Conservation (phyloP, 2,329 filamentous ascomycete genomes). For the Ascochyta pisi region DNA sequence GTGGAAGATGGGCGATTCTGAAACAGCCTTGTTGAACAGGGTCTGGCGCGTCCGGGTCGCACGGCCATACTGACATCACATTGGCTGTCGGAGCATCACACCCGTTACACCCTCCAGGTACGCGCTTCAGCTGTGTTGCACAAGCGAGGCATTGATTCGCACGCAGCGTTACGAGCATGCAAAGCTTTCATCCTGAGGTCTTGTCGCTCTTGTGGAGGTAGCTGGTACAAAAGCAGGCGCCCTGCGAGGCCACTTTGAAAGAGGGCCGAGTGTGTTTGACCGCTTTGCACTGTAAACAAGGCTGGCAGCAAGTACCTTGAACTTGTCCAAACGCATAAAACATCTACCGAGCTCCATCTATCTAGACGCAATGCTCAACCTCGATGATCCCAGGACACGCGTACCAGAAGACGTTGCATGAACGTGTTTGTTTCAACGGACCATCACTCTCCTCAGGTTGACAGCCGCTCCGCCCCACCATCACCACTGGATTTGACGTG, state of each 20-base stretch:
- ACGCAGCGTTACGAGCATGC: slow-evolving; percentile 13
- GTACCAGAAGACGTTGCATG: background rate
- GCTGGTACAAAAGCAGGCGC: slow-evolving; percentile 4
- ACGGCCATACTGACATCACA: slow-evolving; percentile 11
- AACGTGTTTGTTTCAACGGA: slow-evolving; percentile 22
- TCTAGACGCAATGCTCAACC: background rate
- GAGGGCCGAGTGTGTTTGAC: background rate
- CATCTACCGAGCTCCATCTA: background rate
- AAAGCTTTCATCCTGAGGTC: slow-evolving; percentile 5
- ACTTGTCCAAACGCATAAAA: slow-evolving; percentile 14
- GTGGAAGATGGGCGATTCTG: slow-evolving; percentile 22
- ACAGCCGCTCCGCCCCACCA: slow-evolving; percentile 5
- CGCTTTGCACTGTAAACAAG: slow-evolving; percentile 1
- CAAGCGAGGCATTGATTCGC: slow-evolving; percentile 15
- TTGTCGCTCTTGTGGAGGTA: slow-evolving; percentile 6
- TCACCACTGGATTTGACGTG: background rate
- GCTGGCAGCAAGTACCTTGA: slow-evolving; percentile 1
- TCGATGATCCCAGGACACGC: slow-evolving; percentile 11
- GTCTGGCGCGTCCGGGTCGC: slow-evolving; percentile 14
- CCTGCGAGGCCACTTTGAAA: background rate
- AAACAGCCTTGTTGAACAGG: slow-evolving; percentile 27
- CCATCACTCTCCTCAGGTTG: slow-evolving; percentile 17
- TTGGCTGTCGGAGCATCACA: slow-evolving; percentile 25
- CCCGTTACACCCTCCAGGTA: slow-evolving; percentile 17
- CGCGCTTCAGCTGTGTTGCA: slow-evolving; percentile 32